Base-by-base conservation (phyloP, 2,329 filamentous ascomycete genomes). In the Apiospora aurea region DNA sequence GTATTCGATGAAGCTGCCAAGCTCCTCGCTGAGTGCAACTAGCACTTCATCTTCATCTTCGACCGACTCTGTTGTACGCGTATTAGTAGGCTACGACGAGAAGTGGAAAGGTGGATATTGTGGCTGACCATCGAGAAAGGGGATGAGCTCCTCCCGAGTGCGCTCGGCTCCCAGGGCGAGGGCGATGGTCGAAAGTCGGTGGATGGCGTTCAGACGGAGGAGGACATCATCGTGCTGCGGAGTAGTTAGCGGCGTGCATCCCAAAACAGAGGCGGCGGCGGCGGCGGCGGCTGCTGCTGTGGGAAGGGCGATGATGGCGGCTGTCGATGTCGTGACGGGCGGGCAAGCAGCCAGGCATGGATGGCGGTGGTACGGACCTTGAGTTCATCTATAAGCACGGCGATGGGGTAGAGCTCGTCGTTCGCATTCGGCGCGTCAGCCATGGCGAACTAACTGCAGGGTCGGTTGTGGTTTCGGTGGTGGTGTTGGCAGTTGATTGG, bases 371-470 rank as follows among this genome's bases (percentile, higher is more conserved):
- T 76, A 80, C 84, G 80, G 90, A 97, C 95, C 94, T 98, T 99
- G 81, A 99, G 90, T 90, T 99, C 96, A 85, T 99, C 96, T 85
- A 99, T 99, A 85, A 99, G 92, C 78, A 99, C 96, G 82, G 97
- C 96, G 88, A 99, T 99, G 83, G 96, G 96, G 85, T 98, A 99
- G 81, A 99, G 95, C 92, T 98, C 97, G 87, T 99, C 96, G 84
- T 93, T 97, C 87, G 96, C 91, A 85, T 92, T 94, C 84, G 92
- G 89, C 86, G 92, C 93, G 87, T 98, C 90, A 85, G 90, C 94
- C 96, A 98, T 98, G 84, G 84, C 89, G 89, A 85, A 83, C 80
- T 79, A 85, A 83, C 80, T 79, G 79, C 74, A 69, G 70, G 70
- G 69, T 68, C 43, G 68, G 43, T 66, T 41, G 72, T 71, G 51